phyloP scores from a whole-genome alignment of 768 basidiomycete species.

The Mycena kentingensis region DNA sequence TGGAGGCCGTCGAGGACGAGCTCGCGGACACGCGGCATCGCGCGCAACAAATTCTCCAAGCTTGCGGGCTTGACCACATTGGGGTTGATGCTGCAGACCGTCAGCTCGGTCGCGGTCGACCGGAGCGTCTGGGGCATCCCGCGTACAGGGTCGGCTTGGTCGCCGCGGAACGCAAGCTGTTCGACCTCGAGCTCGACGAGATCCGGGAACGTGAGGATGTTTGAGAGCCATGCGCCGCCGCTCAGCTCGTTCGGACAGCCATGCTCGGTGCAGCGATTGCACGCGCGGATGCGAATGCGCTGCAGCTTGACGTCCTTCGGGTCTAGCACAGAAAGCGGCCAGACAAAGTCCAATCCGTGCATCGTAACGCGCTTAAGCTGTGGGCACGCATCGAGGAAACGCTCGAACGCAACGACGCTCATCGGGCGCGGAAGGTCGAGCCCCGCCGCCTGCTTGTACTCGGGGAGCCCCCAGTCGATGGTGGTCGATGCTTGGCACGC shows the following conservation, averaged over 20 bases:
- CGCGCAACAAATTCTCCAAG: conserved; percentile 8
- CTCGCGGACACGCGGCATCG: conserved; percentile 14
- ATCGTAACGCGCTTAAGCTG: conserved; percentile 7
- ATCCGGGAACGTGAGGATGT: conserved; percentile 15
- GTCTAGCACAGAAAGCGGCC: conserved; percentile 3
- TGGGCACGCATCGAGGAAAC: conserved; percentile 20
- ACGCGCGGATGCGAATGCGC: conserved; percentile 6
- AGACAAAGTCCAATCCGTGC: conserved; percentile 14
- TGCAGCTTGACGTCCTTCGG: conserved; percentile 9
- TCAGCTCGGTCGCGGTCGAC: conserved; percentile 15
- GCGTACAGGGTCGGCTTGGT: background rate
- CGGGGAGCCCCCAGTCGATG: conserved; percentile 4
- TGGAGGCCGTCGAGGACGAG: conserved; percentile 15
- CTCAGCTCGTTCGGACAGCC: background rate
- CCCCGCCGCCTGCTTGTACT: background rate
- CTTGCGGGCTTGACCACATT: background rate
- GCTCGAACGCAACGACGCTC: conserved; percentile 11
- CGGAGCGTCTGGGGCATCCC: conserved; percentile 4
- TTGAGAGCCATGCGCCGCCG: conserved; percentile 12
- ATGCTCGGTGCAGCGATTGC: background rate
- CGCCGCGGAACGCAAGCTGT: background rate
- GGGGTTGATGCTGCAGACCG: conserved; percentile 1
- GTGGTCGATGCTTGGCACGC: conserved; percentile 6
- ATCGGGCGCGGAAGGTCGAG: conserved; percentile 5
- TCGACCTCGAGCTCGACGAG: conserved; percentile 17